phyloP scores from a whole-genome alignment of 371 early-diverging fungal genomes.

The Mucor saturninus region DNA sequence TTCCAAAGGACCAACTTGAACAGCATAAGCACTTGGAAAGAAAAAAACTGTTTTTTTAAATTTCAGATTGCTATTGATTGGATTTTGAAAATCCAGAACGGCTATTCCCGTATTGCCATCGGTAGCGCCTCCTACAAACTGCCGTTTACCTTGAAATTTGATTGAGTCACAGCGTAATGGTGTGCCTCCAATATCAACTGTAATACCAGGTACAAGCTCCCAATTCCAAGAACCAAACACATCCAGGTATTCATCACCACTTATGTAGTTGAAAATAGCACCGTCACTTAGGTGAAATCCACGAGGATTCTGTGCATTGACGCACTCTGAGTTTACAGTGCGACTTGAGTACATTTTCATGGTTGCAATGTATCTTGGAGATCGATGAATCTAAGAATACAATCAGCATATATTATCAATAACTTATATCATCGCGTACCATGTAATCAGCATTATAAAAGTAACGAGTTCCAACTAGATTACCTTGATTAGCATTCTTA shows the following conservation, averaged over 20 bases:
- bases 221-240: slow-evolving; percentile 38
- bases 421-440: slow-evolving; percentile 12
- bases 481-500: slow-evolving; percentile 34
- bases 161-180: slow-evolving; percentile 13
- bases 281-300: slow-evolving; percentile 41
- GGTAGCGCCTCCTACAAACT: slow-evolving; percentile 35
- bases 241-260: slow-evolving; percentile 40
- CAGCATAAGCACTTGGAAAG: slow-evolving; percentile 33
- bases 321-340: slow-evolving; percentile 37
- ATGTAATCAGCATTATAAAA: slow-evolving; percentile 43
- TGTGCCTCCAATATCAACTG: slow-evolving; percentile 31
- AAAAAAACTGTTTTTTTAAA: slow-evolving; percentile 43
- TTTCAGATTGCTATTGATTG: slow-evolving; percentile 24
- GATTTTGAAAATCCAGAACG: slow-evolving; percentile 34
- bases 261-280: slow-evolving; percentile 31
- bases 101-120: slow-evolving; percentile 35
- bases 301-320: slow-evolving; percentile 33
- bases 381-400: slow-evolving; percentile 31
- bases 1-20: slow-evolving; percentile 27
- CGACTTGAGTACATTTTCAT: slow-evolving; percentile 43
- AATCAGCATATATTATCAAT: too few species aligned
- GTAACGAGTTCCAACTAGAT: slow-evolving; percentile 33
- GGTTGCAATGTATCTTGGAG: slow-evolving; percentile 30
- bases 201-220: slow-evolving; percentile 38
- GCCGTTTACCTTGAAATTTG: slow-evolving; percentile 14